These are phyloP conservation scores for Telfairia occidentalis DNA, from an alignment of 331 rosid species.

Conservation along the genomic window DNA sequence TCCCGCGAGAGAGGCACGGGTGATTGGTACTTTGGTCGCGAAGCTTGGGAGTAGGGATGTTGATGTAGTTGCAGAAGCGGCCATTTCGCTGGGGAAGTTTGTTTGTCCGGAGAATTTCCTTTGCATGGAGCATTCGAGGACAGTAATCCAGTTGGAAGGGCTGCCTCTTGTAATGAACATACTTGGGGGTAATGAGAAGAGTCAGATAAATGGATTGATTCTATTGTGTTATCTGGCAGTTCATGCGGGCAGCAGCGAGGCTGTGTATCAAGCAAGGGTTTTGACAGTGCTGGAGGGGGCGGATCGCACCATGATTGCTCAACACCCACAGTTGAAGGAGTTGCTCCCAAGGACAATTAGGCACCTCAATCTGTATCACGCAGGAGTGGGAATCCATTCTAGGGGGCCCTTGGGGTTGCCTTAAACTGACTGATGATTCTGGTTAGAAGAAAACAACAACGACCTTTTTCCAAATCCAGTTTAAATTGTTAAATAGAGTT, in stretches of 20 bases:
- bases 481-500: not conserved
- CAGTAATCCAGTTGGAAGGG: constrained; percentile 51
- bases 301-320: constrained; percentile 38
- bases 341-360: constrained; percentile 44
- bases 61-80: constrained; percentile 56
- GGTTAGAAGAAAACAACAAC: no score
- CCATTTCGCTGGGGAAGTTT: constrained; percentile 59
- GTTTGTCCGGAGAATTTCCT: constrained; percentile 57
- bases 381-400: constrained; percentile 30
- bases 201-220: constrained; percentile 37
- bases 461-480: no score
- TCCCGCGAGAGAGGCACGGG: constrained; percentile 67
- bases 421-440: not conserved
- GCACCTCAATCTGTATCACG: constrained; percentile 68
- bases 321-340: constrained; percentile 44
- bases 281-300: constrained; percentile 65
- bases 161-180: constrained; percentile 44
- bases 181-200: constrained; percentile 41
- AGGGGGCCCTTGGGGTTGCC: not conserved
- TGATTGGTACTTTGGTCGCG: constrained; percentile 46
- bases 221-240: constrained; percentile 80
- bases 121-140: constrained; percentile 53
- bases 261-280: constrained; percentile 58
- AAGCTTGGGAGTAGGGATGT: constrained; percentile 37
- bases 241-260: constrained; percentile 55